Base-by-base conservation (phyloP, 441 rosid species). In the Gossypium gossypioides region DNA sequence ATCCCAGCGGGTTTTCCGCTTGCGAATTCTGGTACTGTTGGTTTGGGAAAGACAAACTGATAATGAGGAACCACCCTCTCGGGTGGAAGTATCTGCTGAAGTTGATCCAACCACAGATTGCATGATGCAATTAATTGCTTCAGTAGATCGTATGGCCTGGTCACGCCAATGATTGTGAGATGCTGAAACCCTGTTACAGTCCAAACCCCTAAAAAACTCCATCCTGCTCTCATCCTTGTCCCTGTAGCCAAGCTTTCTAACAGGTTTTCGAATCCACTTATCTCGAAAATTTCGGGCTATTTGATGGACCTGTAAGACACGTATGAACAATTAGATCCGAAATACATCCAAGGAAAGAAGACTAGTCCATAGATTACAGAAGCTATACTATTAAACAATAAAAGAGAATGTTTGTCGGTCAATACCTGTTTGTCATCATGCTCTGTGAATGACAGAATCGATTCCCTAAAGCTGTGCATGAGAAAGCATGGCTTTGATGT, bases 1-100 rank as follows among this genome's bases (percentile, higher is more conserved):
- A 86, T 92, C 99, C 99, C 99, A 94, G 75, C 99, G 87, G 73
- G 89, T 92, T 89, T 94, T 94, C 77, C 97, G 97, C 83, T 92
- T 92, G 74, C 92, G 96, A 71, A 73, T 78, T 79, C 57, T 80
- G 29, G 78, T 72, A 42, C 79, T 79, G 69, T 65, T 77, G 40
- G 78, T 72, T 59, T 71, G 83, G 61, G 74, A 76, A 59, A 75
- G 76, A 68, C 72, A 81, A 13, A 72, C 64, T 69, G 76, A 82
- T 59, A 88, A 79, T 29, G 76, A 81, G 63, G 84, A 74, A 69
- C 75, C 74, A 51, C 68, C 74, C 70, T 85, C 92, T 68, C 80
- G 80, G 62, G 64, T 13, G 9, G 87, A 76, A 73, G 80, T 22
- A 57, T 71, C 80, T 34, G 72, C 73, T 1, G 86, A 72, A 80